Percentiles rank a stretch among this genome's conserved stretches.
Conservation (phyloP, 2,329 filamentous ascomycete species). For the Fusarium circinatum region DNA sequence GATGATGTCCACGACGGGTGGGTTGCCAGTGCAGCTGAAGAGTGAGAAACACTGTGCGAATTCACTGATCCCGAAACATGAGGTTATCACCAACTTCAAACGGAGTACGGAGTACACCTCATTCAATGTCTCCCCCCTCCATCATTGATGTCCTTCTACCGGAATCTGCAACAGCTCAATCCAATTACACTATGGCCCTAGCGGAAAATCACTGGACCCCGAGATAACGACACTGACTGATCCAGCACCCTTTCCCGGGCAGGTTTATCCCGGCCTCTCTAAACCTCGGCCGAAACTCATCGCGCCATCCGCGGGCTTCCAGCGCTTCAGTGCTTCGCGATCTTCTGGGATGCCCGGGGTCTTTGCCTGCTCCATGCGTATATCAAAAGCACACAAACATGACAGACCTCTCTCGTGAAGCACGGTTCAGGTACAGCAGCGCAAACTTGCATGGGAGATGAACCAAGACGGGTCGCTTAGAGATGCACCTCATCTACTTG, state of each 20-base stretch:
- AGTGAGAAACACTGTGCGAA: conserved; percentile 40
- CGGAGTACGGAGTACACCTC: background rate
- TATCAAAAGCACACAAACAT: conserved; percentile 6
- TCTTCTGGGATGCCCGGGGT: conserved; percentile 19
- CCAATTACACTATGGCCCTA: background rate
- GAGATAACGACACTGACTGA: background rate
- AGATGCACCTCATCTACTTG: conserved; percentile 22
- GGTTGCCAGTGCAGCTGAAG: conserved; percentile 42
- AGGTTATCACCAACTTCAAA: conserved; percentile 15
- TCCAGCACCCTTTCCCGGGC: conserved; percentile 10
- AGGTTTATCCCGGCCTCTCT: conserved; percentile 15
- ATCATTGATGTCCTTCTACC: background rate
- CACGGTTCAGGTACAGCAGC: conserved; percentile 23
- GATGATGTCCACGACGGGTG: conserved; percentile 21
- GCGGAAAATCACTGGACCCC: conserved; percentile 4
- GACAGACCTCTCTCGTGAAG: background rate
- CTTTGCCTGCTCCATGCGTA: conserved; percentile 29
- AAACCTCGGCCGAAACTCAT: conserved; percentile 37
- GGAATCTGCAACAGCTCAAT: background rate
- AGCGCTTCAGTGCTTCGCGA: conserved; percentile 24
- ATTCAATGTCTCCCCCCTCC: background rate
- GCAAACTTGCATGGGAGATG: conserved; percentile 6
- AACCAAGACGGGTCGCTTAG: conserved; percentile 20
- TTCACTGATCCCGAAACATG: conserved; percentile 9
- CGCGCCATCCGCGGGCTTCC: conserved; percentile 34